Percentiles rank a stretch among this genome's conserved stretches.
These are phyloP conservation scores for Arabis hirsuta DNA, from an alignment of 345 rosid genomes.

Conservation along the genomic window DNA sequence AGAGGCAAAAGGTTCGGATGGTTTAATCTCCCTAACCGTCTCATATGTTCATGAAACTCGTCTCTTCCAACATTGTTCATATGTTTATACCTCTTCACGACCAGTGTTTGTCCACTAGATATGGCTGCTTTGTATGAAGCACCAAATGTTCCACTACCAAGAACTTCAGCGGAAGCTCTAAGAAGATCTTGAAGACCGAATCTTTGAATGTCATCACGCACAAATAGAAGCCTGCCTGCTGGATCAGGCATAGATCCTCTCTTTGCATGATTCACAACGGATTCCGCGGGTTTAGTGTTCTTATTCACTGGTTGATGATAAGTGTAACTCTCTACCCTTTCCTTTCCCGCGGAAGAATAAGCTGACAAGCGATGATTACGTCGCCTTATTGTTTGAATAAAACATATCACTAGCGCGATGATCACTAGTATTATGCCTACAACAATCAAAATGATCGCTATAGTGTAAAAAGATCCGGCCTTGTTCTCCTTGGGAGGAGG, in stretches of 20 bases:
- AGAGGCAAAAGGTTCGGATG: conserved; percentile 65
- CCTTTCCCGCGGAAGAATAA: conserved; percentile 25
- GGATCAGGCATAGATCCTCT: conserved; percentile 41
- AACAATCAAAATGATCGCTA: conserved; percentile 44
- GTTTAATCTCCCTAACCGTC: conserved; percentile 58
- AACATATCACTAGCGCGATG: conserved; percentile 36
- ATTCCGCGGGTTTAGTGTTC: conserved; percentile 16
- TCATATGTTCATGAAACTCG: conserved; percentile 75
- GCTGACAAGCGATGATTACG: background rate
- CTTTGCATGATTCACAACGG: conserved; percentile 26
- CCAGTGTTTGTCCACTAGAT: conserved; percentile 46
- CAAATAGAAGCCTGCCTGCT: conserved; percentile 51
- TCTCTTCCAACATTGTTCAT: conserved; percentile 72
- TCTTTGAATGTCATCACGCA: conserved; percentile 54
- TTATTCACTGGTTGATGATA: conserved; percentile 24
- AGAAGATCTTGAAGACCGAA: conserved; percentile 74
- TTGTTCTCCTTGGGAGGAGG: conserved; percentile 7
- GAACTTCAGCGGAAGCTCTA: conserved; percentile 71
- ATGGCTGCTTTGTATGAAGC: conserved; percentile 72
- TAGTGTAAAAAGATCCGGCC: conserved; percentile 21
- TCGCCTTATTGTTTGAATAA: conserved; percentile 34
- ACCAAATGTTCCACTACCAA: conserved; percentile 84
- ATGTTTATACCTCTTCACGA: conserved; percentile 81
- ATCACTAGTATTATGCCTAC: conserved; percentile 34
- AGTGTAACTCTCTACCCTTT: conserved; percentile 42